These are phyloP conservation scores for Aureobasidium subglaciale DNA, from an alignment of 2,329 filamentous ascomycete species.

Conservation along the genomic window DNA sequence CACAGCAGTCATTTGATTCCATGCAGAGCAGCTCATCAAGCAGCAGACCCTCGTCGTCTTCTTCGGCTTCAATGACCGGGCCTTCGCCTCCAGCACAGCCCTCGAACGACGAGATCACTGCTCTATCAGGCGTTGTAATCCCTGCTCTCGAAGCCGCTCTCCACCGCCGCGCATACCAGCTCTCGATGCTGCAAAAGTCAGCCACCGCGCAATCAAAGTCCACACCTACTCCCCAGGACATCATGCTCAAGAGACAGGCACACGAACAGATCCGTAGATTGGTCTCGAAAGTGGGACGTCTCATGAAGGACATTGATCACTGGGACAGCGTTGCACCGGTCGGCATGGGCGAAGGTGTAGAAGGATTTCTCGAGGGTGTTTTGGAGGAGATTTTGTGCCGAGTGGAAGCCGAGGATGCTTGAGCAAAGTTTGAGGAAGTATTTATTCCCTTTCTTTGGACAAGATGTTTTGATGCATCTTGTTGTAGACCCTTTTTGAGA, in stretches of 20 bases:
- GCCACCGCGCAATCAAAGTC: slow-evolving; percentile 28
- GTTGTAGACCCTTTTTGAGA: neutral
- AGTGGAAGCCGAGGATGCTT: slow-evolving; percentile 78
- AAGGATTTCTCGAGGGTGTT: slow-evolving; percentile 82
- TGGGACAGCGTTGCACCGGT: slow-evolving; percentile 81
- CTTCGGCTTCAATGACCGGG: slow-evolving; percentile 48
- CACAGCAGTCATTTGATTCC: slow-evolving; percentile 2
- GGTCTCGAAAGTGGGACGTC: slow-evolving; percentile 72
- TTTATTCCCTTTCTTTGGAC: no score
- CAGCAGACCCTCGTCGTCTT: slow-evolving; percentile 16
- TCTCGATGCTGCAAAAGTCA: slow-evolving; percentile 48
- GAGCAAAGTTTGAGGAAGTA: neutral
- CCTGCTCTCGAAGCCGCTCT: slow-evolving; percentile 88
- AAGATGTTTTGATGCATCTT: no score
- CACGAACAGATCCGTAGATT: slow-evolving; percentile 78
- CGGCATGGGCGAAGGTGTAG: slow-evolving; percentile 87
- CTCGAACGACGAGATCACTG: slow-evolving; percentile 60
- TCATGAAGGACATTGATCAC: slow-evolving; percentile 85
- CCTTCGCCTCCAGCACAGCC: slow-evolving; percentile 48
- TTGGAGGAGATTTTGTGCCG: slow-evolving; percentile 89
- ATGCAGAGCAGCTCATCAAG: slow-evolving; percentile 9
- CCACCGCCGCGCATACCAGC: slow-evolving; percentile 61
- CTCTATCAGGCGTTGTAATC: slow-evolving; percentile 83
- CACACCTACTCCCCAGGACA: slow-evolving; percentile 25
- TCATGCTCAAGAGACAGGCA: slow-evolving; percentile 48